Evolutionary conservation across 805 yeast species (phyloP).

Genomic region (Saccharomycopsis sp.): DNA sequence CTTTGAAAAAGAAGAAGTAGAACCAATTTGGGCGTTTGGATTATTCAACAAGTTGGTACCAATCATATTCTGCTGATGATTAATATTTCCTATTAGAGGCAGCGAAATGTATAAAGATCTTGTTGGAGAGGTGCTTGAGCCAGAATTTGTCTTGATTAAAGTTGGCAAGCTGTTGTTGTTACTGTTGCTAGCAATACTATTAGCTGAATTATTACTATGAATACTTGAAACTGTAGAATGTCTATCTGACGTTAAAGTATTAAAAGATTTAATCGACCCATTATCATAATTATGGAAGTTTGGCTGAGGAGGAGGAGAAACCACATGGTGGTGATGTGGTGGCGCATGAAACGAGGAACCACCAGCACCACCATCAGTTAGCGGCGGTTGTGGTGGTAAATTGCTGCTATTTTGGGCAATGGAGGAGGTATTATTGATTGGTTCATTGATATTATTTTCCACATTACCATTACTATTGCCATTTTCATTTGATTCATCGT

Average conservation of each 20-base stretch:
- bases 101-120: constrained; percentile 6
- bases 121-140: constrained; percentile 1
- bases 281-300: constrained; percentile 1
- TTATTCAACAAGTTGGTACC: constrained; percentile 3
- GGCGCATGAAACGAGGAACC: not conserved
- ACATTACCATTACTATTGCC: not conserved
- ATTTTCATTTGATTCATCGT: not conserved
- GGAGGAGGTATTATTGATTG: too few species aligned
- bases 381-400: too few species aligned
- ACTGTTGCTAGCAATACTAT: not conserved
- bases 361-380: not conserved
- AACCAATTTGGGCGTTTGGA: constrained; percentile 11
- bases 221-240: not conserved
- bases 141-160: not conserved
- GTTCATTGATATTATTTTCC: too few species aligned
- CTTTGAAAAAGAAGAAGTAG: constrained; percentile 13
- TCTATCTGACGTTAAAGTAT: not conserved
- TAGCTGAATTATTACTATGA: not conserved
- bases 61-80: constrained; percentile 1
- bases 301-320: constrained; percentile 1
- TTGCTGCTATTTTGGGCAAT: too few species aligned
- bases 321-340: too few species aligned
- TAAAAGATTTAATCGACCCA: constrained; percentile 1
- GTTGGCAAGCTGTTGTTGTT: too few species aligned
- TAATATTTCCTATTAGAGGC: not conserved